phyloP scores from a whole-genome alignment of 2,329 filamentous ascomycete genomes.

The Metarhizium robertsii region DNA sequence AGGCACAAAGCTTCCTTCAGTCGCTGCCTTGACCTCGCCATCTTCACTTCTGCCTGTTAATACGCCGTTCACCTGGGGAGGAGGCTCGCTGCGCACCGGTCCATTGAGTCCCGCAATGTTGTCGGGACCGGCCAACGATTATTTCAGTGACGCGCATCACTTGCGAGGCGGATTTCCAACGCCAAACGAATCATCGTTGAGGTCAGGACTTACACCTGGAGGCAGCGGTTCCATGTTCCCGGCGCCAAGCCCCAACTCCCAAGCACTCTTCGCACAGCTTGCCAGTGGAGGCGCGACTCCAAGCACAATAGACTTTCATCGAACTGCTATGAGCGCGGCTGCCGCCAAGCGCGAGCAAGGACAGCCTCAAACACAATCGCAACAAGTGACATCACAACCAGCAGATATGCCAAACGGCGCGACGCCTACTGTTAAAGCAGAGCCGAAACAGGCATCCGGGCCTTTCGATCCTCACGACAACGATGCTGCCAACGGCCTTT shows the following conservation, averaged over 20 bases:
- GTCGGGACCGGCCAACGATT: slow-evolving; percentile 75
- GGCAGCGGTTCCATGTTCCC: slow-evolving; percentile 97
- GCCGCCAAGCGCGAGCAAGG: slow-evolving; percentile 49
- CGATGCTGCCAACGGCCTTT: slow-evolving; percentile 89
- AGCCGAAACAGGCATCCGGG: slow-evolving; percentile 45
- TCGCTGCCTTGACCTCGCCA: slow-evolving; percentile 84
- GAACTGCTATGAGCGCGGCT: slow-evolving; percentile 77
- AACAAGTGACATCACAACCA: slow-evolving; percentile 40
- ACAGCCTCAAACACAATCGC: slow-evolving; percentile 19
- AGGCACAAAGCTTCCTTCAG: slow-evolving; percentile 73
- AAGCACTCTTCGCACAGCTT: slow-evolving; percentile 70
- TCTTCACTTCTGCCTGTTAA: slow-evolving; percentile 69
- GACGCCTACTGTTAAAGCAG: slow-evolving; percentile 30
- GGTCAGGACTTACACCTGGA: slow-evolving; percentile 86
- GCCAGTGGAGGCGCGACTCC: slow-evolving; percentile 80
- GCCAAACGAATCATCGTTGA: slow-evolving; percentile 88
- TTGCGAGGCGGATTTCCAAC: slow-evolving; percentile 82
- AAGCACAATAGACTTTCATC: slow-evolving; percentile 86
- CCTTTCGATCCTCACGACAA: slow-evolving; percentile 85
- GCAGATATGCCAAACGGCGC: slow-evolving; percentile 37
- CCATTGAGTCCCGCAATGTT: slow-evolving; percentile 97
- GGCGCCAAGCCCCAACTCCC: slow-evolving; percentile 76
- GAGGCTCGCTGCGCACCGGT: slow-evolving; percentile 79
- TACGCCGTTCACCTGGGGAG: slow-evolving; percentile 69
- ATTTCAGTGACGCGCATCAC: slow-evolving; percentile 73